A percentile compares a stretch with the other conserved stretches of the same genome.
Conservation (phyloP, 2,329 filamentous ascomycete genomes). For the Acephala macrosclerotiorum region DNA sequence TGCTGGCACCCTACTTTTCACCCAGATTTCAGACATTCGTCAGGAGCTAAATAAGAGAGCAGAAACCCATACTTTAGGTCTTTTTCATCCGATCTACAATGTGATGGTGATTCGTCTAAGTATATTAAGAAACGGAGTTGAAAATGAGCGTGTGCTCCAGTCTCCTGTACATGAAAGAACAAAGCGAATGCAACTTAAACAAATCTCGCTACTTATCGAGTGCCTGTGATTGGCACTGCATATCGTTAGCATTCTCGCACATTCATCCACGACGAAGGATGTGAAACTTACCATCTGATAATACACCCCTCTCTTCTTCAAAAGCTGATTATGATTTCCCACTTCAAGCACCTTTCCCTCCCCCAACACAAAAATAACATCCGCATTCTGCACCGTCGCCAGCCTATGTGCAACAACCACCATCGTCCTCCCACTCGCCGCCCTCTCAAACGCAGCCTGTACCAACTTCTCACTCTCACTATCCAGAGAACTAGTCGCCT, state of each 20-base stretch:
- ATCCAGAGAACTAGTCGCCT: slow-evolving; percentile 64
- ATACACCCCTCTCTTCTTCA: slow-evolving; percentile 40
- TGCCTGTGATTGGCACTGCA: slow-evolving; percentile 42
- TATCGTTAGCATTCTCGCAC: not conserved
- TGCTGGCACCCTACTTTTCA: no score
- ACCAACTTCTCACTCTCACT: slow-evolving; percentile 63
- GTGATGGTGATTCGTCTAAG: slow-evolving; percentile 17
- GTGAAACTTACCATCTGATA: slow-evolving; percentile 40
- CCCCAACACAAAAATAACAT: slow-evolving; percentile 42
- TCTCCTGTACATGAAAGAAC: slow-evolving; percentile 3
- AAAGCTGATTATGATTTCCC: slow-evolving; percentile 37
- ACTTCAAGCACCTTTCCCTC: slow-evolving; percentile 41
- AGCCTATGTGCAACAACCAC: slow-evolving; percentile 81
- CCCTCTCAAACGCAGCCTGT: slow-evolving; percentile 72
- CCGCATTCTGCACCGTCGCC: slow-evolving; percentile 77
- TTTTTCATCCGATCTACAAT: slow-evolving; percentile 1
- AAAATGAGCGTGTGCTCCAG: not conserved
- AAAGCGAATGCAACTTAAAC: not conserved
- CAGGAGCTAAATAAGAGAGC: not conserved
- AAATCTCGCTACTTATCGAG: slow-evolving; percentile 37
- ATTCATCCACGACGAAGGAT: not conserved
- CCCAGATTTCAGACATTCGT: not conserved
- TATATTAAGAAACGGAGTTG: slow-evolving; percentile 19
- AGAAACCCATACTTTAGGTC: not conserved
- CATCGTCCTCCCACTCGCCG: slow-evolving; percentile 71